Percentiles rank a stretch among this genome's conserved stretches.
These are phyloP conservation scores for Oryza nivara DNA, from an alignment of 176 grass and related monocot genomes.

Conservation along the genomic window DNA sequence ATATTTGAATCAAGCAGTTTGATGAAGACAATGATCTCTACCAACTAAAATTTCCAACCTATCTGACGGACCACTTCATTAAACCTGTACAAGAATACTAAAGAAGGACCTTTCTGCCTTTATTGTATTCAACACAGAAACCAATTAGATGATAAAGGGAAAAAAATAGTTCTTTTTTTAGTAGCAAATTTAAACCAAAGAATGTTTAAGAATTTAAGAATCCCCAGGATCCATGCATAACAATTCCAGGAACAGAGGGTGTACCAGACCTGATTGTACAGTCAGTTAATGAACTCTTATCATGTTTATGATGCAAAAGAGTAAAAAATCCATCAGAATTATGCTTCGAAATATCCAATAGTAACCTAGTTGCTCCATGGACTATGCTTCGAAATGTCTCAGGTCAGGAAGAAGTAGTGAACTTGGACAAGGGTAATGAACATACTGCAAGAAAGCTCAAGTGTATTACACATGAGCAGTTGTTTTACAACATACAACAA, in stretches of 20 bases:
- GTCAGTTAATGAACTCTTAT: no score
- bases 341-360: no score
- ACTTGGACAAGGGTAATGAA: neutral
- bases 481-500: conserved; percentile 48
- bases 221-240: no score
- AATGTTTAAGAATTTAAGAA: neutral
- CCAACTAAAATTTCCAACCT: conserved; percentile 45
- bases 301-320: no score
- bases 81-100: conserved; percentile 30
- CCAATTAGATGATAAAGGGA: neutral
- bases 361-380: no score
- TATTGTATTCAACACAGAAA: neutral
- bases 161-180: neutral
- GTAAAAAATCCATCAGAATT: no score
- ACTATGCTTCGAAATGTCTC: no score
- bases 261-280: no score
- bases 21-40: conserved; percentile 47
- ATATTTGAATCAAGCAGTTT: conserved; percentile 42
- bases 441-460: conserved; percentile 36
- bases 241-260: no score
- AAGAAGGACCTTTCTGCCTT: conserved; percentile 40
- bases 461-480: conserved; percentile 19
- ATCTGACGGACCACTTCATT: conserved; percentile 35
- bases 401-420: neutral
- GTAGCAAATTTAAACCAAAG: neutral